Conservation (phyloP, 768 basidiomycete genomes). For the Xerocomus spinulosus region DNA sequence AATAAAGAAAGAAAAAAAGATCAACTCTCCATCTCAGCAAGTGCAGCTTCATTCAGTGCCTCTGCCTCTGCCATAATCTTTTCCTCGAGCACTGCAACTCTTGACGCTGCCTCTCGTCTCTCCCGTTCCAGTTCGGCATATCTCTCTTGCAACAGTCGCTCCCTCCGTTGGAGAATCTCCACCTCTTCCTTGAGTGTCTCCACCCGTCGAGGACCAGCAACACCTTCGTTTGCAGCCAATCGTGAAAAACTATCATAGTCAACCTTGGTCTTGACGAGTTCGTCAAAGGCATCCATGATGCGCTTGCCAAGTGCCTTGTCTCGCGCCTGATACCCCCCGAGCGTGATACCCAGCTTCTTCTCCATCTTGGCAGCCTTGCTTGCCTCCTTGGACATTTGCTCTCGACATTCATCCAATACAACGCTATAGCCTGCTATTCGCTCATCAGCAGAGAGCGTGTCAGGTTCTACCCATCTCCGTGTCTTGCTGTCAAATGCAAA, state of each 20-base stretch:
- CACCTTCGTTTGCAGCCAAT: slow-evolving; percentile 67
- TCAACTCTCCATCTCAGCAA: slow-evolving; percentile 57
- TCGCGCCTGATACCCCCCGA: slow-evolving; percentile 90
- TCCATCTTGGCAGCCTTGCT: slow-evolving; percentile 78
- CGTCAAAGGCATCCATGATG: slow-evolving; percentile 62
- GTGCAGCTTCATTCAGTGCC: slow-evolving; percentile 70
- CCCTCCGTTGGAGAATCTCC: slow-evolving; percentile 68
- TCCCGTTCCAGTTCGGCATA: slow-evolving; percentile 83
- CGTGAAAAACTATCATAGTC: slow-evolving; percentile 79
- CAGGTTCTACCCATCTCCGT: slow-evolving; percentile 64
- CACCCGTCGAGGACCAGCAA: slow-evolving; percentile 72
- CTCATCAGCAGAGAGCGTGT: slow-evolving; percentile 50
- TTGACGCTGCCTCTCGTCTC: slow-evolving; percentile 52
- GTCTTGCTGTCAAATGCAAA: slow-evolving; percentile 58
- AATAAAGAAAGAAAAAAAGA: slow-evolving; percentile 5
- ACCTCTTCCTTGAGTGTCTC: slow-evolving; percentile 86
- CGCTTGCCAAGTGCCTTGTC: slow-evolving; percentile 62
- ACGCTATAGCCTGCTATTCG: slow-evolving; percentile 61
- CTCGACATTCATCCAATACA: slow-evolving; percentile 58
- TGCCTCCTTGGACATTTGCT: slow-evolving; percentile 75
- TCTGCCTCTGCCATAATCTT: slow-evolving; percentile 83
- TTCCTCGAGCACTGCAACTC: slow-evolving; percentile 71
- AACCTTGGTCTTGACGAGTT: slow-evolving; percentile 58
- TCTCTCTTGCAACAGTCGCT: slow-evolving; percentile 70
- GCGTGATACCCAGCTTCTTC: slow-evolving; percentile 81